Evolutionary conservation across 2,329 filamentous ascomycete genomes (phyloP).

Genomic region (Xylaria arbuscula): DNA sequence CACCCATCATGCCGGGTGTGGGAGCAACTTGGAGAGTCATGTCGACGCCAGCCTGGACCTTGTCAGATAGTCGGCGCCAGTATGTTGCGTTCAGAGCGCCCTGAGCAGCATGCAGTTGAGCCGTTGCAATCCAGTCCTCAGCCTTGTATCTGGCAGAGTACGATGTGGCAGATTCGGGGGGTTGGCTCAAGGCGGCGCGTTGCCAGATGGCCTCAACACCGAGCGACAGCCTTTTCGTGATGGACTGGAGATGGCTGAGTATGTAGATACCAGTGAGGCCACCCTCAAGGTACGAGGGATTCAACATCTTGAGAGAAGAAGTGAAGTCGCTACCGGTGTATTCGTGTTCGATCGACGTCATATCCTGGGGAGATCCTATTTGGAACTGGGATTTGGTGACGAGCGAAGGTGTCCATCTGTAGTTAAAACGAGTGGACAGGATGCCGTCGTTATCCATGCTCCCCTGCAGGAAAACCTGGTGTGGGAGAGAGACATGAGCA

Average conservation of each 20-base stretch:
- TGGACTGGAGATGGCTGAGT: conserved; percentile 91
- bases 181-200: conserved; percentile 82
- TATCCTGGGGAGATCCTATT: conserved; percentile 78
- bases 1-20: conserved; percentile 76
- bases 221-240: conserved; percentile 87
- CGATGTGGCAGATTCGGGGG: conserved; percentile 89
- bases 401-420: conserved; percentile 82
- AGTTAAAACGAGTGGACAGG: conserved; percentile 91
- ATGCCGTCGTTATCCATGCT: conserved; percentile 93
- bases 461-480: conserved; percentile 91
- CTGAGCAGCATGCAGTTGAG: conserved; percentile 87
- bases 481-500: conserved; percentile 29
- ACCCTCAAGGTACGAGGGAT: conserved; percentile 93
- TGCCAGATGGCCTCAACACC: conserved; percentile 95
- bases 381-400: conserved; percentile 90
- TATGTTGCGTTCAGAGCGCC: conserved; percentile 91
- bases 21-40: conserved; percentile 86
- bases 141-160: conserved; percentile 94
- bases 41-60: conserved; percentile 95
- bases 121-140: conserved; percentile 90
- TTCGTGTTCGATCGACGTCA: conserved; percentile 95
- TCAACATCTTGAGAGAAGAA: conserved; percentile 90
- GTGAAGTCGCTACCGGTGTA: conserved; percentile 95
- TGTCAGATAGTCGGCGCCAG: conserved; percentile 92
- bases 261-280: conserved; percentile 95